Conservation (phyloP, 805 yeast genomes). For the Zygotorulaspora danielsina region DNA sequence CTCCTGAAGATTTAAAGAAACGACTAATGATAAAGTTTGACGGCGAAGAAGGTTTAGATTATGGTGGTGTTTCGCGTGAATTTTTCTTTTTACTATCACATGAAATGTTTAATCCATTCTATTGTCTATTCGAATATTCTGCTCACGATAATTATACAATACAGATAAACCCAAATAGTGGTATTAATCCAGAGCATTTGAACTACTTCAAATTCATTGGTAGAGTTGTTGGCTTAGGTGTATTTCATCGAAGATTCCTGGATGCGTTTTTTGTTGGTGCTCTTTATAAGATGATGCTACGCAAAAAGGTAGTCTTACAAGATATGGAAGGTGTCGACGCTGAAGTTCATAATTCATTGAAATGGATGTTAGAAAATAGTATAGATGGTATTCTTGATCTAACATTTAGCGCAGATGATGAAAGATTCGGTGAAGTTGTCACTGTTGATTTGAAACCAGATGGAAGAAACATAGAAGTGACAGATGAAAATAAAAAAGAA, state of each 20-base stretch:
- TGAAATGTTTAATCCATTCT: slow-evolving; percentile 98
- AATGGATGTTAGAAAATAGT: slow-evolving; percentile 94
- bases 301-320: slow-evolving; percentile 87
- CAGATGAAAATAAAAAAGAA: slow-evolving; percentile 91
- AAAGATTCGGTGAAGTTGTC: slow-evolving; percentile 88
- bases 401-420: slow-evolving; percentile 87
- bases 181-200: slow-evolving; percentile 95
- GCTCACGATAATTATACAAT: slow-evolving; percentile 97
- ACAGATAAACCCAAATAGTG: slow-evolving; percentile 96
- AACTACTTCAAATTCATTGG: slow-evolving; percentile 98
- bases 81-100: slow-evolving; percentile 94
- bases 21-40: slow-evolving; percentile 97
- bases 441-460: slow-evolving; percentile 85
- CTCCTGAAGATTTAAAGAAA: slow-evolving; percentile 97
- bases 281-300: slow-evolving; percentile 93
- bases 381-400: slow-evolving; percentile 82
- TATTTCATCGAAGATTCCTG: slow-evolving; percentile 94
- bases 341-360: slow-evolving; percentile 88
- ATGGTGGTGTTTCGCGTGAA: slow-evolving; percentile 99
- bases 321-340: slow-evolving; percentile 99
- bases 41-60: slow-evolving; percentile 98
- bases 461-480: slow-evolving; percentile 86
- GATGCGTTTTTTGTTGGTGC: slow-evolving; percentile 99
- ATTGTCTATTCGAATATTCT: slow-evolving; percentile 94
- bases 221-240: slow-evolving; percentile 96